Conservation (phyloP, 495 filamentous ascomycete species). For the Penicillium chermesinum region DNA sequence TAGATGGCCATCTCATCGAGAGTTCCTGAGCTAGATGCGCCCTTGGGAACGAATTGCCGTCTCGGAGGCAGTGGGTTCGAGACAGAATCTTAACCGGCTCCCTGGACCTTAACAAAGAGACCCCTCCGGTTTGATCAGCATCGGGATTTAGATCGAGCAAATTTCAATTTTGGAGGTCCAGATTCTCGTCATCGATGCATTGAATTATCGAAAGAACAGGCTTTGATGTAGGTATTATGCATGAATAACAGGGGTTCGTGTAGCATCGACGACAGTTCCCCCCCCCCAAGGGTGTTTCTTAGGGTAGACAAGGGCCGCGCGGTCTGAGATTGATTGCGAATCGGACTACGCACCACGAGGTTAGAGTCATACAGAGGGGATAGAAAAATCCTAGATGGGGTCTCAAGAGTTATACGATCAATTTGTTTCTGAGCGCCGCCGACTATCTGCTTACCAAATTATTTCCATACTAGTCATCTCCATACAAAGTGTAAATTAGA, state of each 20-base stretch:
- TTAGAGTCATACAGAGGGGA: constrained; percentile 1
- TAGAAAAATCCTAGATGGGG: not conserved
- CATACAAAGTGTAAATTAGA: not conserved
- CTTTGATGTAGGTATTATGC: not conserved
- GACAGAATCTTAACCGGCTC: constrained; percentile 1
- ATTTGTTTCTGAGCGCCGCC: constrained; percentile 12
- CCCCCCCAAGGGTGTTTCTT: no score
- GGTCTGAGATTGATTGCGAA: constrained; percentile 14
- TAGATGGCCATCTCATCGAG: not conserved
- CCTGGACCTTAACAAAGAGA: constrained; percentile 3
- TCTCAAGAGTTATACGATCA: not conserved
- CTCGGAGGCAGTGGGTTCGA: constrained; percentile 14
- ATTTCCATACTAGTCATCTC: not conserved
- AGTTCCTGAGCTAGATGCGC: constrained; percentile 5
- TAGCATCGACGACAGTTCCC: not conserved
- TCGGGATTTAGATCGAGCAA: constrained; percentile 15
- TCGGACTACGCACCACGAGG: constrained; percentile 15
- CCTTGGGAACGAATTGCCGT: not conserved
- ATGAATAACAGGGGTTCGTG: not conserved
- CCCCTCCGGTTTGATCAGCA: not conserved
- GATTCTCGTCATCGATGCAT: not conserved
- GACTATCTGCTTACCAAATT: constrained; percentile 1
- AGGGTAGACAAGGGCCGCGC: constrained; percentile 7
- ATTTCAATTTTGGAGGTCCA: not conserved
- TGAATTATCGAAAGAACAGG: not conserved